A percentile compares a stretch with the other conserved stretches of the same genome.
phyloP scores from a whole-genome alignment of 768 basidiomycete species.

The Tulasnella sp. region DNA sequence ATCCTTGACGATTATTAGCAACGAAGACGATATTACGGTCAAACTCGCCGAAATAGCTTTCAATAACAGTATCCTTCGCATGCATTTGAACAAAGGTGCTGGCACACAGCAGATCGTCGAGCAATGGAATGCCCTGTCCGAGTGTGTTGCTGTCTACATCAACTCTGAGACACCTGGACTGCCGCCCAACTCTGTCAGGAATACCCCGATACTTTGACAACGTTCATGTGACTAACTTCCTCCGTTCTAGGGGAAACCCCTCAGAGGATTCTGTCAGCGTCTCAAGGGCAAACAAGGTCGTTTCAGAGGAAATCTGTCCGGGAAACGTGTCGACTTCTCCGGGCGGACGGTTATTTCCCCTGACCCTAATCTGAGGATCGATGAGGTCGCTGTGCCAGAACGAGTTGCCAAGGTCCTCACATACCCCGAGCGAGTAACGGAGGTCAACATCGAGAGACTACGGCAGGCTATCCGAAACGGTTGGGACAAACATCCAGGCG shows the following conservation, averaged over 20 bases:
- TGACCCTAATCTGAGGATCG: constrained; percentile 96
- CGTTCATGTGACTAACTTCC: neutral
- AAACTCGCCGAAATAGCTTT: constrained; percentile 96
- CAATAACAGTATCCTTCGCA: constrained; percentile 84
- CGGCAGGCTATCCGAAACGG: constrained; percentile 77
- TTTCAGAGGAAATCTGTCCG: constrained; percentile 94
- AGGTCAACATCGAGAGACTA: constrained; percentile 73
- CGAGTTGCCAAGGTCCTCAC: constrained; percentile 91
- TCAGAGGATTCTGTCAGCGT: constrained; percentile 94
- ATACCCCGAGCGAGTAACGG: constrained; percentile 90
- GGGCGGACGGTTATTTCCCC: constrained; percentile 98
- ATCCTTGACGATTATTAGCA: constrained; percentile 35
- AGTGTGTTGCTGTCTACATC: constrained; percentile 94
- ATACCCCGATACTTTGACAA: neutral
- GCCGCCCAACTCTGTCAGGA: constrained; percentile 49
- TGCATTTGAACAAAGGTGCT: constrained; percentile 76
- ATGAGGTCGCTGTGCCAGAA: constrained; percentile 93
- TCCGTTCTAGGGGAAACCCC: constrained; percentile 59
- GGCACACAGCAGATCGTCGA: constrained; percentile 46
- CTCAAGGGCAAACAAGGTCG: constrained; percentile 98
- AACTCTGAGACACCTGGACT: constrained; percentile 96
- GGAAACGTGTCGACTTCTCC: constrained; percentile 98
- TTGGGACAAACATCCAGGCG: constrained; percentile 83
- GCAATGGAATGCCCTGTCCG: constrained; percentile 96
- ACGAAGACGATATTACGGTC: constrained; percentile 96